phyloP scores from a whole-genome alignment of 2,329 filamentous ascomycete genomes.

The Fusarium sp. region DNA sequence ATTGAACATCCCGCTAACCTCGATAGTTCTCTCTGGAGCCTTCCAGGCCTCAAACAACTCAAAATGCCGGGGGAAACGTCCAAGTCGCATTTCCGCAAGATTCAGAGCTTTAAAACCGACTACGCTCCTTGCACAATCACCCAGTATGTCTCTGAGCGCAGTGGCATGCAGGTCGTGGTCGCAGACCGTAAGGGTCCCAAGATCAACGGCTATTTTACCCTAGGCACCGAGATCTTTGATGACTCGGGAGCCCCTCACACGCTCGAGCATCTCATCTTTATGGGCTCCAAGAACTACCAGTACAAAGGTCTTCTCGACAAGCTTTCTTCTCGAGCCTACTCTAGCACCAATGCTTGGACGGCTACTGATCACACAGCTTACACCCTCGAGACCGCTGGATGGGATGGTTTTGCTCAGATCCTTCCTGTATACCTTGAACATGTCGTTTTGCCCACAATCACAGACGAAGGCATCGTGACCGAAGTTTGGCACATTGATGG shows the following conservation, averaged over 20 bases:
- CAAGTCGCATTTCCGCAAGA: constrained; percentile 77
- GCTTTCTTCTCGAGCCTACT: constrained; percentile 92
- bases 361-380: constrained; percentile 97
- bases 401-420: constrained; percentile 96
- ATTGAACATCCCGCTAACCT: constrained; percentile 16
- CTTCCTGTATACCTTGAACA: constrained; percentile 96
- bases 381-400: constrained; percentile 93
- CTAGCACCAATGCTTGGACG: constrained; percentile 96
- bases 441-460: constrained; percentile 89
- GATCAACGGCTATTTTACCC: constrained; percentile 91
- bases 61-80: constrained; percentile 66
- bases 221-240: constrained; percentile 97
- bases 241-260: constrained; percentile 94
- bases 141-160: constrained; percentile 95
- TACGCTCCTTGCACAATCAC: constrained; percentile 91
- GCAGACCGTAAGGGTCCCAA: constrained; percentile 96
- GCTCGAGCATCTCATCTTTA: constrained; percentile 85
- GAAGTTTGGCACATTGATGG: constrained; percentile 97
- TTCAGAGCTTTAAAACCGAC: constrained; percentile 88
- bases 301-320: constrained; percentile 98
- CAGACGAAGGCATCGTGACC: constrained; percentile 91
- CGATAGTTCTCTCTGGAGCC: constrained; percentile 37
- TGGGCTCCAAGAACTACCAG: constrained; percentile 92
- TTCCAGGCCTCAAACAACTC: constrained; percentile 29
- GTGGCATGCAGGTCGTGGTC: constrained; percentile 93